A percentile compares a stretch with the other conserved stretches of the same genome.
These are phyloP conservation scores for Phytophthora cactorum DNA, from an alignment of 352 stramenopile genomes.

Conservation along the genomic window DNA sequence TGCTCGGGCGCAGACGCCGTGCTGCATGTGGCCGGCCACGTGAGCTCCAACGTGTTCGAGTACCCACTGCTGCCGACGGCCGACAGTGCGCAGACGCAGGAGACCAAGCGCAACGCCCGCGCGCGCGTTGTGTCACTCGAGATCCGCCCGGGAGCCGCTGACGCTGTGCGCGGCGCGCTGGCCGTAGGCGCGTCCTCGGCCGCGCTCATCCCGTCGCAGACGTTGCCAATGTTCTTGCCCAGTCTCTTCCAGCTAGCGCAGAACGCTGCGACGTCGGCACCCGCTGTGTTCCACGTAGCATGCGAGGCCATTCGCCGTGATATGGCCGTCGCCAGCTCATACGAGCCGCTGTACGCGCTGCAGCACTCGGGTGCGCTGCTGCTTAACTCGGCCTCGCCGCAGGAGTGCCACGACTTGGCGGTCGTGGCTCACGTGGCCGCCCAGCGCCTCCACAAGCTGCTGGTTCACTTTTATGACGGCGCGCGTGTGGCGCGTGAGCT, in stretches of 20 bases:
- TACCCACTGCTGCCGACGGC: slow-evolving; percentile 53
- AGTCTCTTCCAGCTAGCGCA: slow-evolving; percentile 70
- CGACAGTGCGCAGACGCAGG: slow-evolving; percentile 11
- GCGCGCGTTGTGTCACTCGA: slow-evolving; percentile 70
- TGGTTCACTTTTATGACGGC: slow-evolving; percentile 87
- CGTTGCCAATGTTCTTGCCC: slow-evolving; percentile 76
- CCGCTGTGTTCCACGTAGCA: slow-evolving; percentile 69
- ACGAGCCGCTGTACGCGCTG: slow-evolving; percentile 69
- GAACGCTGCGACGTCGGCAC: slow-evolving; percentile 26
- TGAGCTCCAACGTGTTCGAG: slow-evolving; percentile 69
- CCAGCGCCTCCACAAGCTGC: slow-evolving; percentile 59
- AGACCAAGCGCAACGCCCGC: slow-evolving; percentile 30
- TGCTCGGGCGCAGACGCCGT: slow-evolving; percentile 63
- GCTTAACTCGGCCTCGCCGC: slow-evolving; percentile 67
- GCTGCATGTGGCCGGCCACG: slow-evolving; percentile 59
- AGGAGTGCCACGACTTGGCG: slow-evolving; percentile 83
- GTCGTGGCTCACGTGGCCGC: slow-evolving; percentile 79
- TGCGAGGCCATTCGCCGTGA: slow-evolving; percentile 63
- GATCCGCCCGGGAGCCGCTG: slow-evolving; percentile 60
- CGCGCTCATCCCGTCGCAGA: slow-evolving; percentile 72
- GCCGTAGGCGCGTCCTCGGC: slow-evolving; percentile 54
- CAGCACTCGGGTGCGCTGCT: slow-evolving; percentile 78
- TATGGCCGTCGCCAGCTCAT: slow-evolving; percentile 63
- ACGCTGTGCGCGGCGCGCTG: slow-evolving; percentile 66
- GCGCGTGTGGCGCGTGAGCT: slow-evolving; percentile 67